Evolutionary conservation across 1,139 yeast species (phyloP), one percentile per base, ranked within the genome.

Genomic region (Saccharomycopsis hybrid): DNA sequence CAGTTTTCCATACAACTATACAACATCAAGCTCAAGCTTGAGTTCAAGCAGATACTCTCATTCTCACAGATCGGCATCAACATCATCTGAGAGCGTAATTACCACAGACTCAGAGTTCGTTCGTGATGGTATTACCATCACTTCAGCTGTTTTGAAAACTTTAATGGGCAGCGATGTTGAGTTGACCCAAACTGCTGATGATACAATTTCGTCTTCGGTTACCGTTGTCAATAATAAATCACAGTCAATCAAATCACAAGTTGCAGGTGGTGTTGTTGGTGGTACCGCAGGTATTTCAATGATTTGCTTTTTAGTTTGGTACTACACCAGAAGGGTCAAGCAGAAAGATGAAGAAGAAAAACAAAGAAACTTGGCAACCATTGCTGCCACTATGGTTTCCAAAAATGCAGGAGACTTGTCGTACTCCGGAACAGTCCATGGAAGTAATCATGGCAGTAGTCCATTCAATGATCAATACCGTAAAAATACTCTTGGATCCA

Each of bases 241-340:
- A 13, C 47, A 41, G 5, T 24, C 29, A 30, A 47, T 47, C 25
- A 48, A 41, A 27, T 30, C 27, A 9, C 54, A 51, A 33, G 54
- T 53, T n/a, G 55, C 55, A 2, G 55, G 55, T 13, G 54, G 54
- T 11, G 54, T 53, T 13, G 55, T 53, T 31, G 55, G 55, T 18
- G 52, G 51, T 28, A 37, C 48, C 32, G 52, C 55, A 7, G 55
- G 55, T 27, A 41, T 53, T 24, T 48, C 55, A 7, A n/a, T 51
- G 29, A 50, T 51, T 37, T 46, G 52, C 18, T 46, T 49, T 13
- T 36, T 53, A 4, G 54, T 53, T 3, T 53, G 54, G 54, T 53
- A 51, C 44, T 53, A 53, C 42, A 51, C 54, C 4, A 37, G 52
- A 31, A 44, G 54, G 29, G 54, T 53, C 28, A 53, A 52, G 39